A percentile compares a stretch with the other conserved stretches of the same genome.
Evolutionary conservation across 2,329 filamentous ascomycete species (phyloP).

Genomic region (Acrocalymma vagum): DNA sequence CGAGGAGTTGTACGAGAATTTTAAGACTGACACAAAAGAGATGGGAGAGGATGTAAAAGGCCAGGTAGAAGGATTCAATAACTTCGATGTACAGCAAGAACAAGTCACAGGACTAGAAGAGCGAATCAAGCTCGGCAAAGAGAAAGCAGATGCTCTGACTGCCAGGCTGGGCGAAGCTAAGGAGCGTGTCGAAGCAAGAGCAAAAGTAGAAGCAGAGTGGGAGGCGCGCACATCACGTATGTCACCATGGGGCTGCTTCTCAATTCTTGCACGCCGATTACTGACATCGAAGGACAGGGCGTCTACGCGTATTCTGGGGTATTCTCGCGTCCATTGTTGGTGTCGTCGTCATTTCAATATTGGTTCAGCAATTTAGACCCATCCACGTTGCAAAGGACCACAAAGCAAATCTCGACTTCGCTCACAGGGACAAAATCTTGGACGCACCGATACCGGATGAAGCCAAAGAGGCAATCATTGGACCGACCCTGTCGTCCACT

Average conservation of each 20-base stretch:
- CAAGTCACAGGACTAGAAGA: conserved; percentile 69
- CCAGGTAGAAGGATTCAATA: conserved; percentile 68
- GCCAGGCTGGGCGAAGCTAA: conserved; percentile 71
- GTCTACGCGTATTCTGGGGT: conserved; percentile 71
- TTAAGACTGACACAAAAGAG: conserved; percentile 66
- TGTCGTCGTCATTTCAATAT: conserved; percentile 57
- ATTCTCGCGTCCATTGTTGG: conserved; percentile 57
- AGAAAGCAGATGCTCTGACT: conserved; percentile 67
- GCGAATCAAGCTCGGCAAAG: conserved; percentile 68
- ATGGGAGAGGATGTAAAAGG: conserved; percentile 67
- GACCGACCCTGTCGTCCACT: conserved; percentile 10
- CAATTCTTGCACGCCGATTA: neutral
- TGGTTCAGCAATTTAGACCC: conserved; percentile 42
- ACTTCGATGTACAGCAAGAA: conserved; percentile 71
- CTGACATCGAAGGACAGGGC: conserved; percentile 44
- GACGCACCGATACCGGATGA: conserved; percentile 41
- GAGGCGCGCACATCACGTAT: conserved; percentile 66
- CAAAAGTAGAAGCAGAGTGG: conserved; percentile 72
- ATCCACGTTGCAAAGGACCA: conserved; percentile 13
- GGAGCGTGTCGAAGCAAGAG: conserved; percentile 71
- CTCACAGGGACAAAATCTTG: conserved; percentile 27
- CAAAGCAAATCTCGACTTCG: conserved; percentile 21
- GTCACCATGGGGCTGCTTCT: conserved; percentile 4
- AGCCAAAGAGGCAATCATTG: conserved; percentile 43
- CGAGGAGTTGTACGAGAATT: conserved; percentile 65